Percentiles rank a stretch among this genome's conserved stretches.
Conservation (phyloP, 768 basidiomycete genomes). For the Infundibulicybe gibba region DNA sequence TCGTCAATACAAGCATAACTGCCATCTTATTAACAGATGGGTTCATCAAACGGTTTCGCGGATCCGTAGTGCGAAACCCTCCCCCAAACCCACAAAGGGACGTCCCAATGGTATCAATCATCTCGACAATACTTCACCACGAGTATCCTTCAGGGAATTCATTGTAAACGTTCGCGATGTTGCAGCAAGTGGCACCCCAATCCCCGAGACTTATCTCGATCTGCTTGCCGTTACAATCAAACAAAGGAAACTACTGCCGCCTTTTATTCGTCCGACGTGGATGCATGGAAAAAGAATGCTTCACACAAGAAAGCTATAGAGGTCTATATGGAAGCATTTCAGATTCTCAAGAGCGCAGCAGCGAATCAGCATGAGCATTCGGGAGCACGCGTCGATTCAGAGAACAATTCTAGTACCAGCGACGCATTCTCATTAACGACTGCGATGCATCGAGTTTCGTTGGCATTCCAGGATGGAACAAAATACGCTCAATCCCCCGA, state of each 20-base stretch:
- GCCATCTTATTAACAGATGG: slow-evolving; percentile 1
- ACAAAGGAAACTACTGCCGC: slow-evolving; percentile 4
- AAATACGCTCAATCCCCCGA: not conserved
- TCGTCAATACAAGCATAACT: slow-evolving; percentile 4
- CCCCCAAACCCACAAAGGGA: not conserved
- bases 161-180: slow-evolving; percentile 3
- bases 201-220: not conserved
- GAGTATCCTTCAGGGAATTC: not conserved
- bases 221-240: slow-evolving; percentile 1
- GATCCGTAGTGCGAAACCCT: slow-evolving; percentile 1
- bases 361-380: not conserved
- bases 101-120: not conserved
- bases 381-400: not conserved
- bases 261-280: slow-evolving; percentile 5
- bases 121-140: not conserved
- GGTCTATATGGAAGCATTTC: slow-evolving; percentile 1
- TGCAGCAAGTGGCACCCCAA: slow-evolving; percentile 1
- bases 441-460: slow-evolving; percentile 2
- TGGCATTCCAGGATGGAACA: slow-evolving; percentile 1
- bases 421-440: not conserved
- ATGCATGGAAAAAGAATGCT: slow-evolving; percentile 3
- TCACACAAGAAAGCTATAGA: slow-evolving; percentile 3
- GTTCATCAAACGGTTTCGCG: slow-evolving; percentile 1
- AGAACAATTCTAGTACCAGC: not conserved
- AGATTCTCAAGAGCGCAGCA: slow-evolving; percentile 1